Conservation (phyloP, 352 stramenopile species). For the Pythium phragmiticola region DNA sequence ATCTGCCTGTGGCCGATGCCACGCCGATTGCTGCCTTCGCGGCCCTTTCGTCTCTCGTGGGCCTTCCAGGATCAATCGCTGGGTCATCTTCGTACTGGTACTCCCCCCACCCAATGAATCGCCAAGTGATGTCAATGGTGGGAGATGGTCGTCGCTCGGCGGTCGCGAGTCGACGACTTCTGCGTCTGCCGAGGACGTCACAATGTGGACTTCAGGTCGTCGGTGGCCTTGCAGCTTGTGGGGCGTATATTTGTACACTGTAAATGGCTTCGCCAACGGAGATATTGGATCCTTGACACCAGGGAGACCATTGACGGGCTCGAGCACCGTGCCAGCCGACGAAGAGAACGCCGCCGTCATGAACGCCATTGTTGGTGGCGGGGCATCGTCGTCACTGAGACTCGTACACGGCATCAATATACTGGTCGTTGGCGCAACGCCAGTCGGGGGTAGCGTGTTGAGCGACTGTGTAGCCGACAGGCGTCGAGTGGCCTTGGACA, state of each 20-base stretch:
- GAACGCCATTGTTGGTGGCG: too few species aligned
- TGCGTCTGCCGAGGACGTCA: neutral
- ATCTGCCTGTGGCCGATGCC: neutral
- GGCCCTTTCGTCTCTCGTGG: neutral
- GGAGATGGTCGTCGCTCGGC: neutral
- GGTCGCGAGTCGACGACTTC: neutral
- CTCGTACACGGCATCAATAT: too few species aligned
- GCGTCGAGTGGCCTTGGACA: neutral
- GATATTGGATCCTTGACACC: slow-evolving; percentile 2
- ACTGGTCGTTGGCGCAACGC: neutral
- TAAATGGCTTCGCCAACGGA: slow-evolving; percentile 10
- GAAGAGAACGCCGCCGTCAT: neutral
- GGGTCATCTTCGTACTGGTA: neutral
- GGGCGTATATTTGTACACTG: slow-evolving; percentile 9
- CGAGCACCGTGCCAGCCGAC: neutral
- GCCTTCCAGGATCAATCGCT: neutral
- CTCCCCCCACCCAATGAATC: neutral
- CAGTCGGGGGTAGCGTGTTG: neutral
- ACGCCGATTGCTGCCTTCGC: neutral
- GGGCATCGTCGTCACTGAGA: too few species aligned
- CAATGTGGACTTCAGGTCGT: neutral
- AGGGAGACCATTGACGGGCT: neutral
- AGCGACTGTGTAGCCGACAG: neutral
- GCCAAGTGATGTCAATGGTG: neutral
- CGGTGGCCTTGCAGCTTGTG: neutral